Evolutionary conservation across 768 basidiomycete species (phyloP).

Genomic region (Cyathus striatus): DNA sequence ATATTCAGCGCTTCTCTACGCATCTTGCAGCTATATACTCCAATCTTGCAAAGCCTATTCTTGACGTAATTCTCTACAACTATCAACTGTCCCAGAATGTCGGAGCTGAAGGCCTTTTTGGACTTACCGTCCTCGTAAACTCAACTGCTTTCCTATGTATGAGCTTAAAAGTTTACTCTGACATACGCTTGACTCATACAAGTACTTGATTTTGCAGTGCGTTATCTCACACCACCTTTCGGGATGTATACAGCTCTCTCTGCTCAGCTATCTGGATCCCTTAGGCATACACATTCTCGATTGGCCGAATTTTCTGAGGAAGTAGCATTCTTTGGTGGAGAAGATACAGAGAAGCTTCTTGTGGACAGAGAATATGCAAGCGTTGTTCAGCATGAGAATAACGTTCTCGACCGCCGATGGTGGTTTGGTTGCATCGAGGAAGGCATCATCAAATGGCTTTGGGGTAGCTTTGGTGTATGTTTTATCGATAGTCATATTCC

Average conservation of each 20-base stretch:
- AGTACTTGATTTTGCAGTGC: slow-evolving; percentile 45
- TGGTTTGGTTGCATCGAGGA: slow-evolving; percentile 93
- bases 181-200: neutral
- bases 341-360: slow-evolving; percentile 85
- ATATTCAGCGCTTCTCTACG: slow-evolving; percentile 88
- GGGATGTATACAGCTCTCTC: slow-evolving; percentile 87
- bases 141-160: slow-evolving; percentile 75
- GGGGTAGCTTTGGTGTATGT: slow-evolving; percentile 91
- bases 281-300: slow-evolving; percentile 90
- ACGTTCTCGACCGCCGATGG: slow-evolving; percentile 73
- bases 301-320: slow-evolving; percentile 87
- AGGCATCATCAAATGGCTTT: slow-evolving; percentile 93
- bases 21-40: slow-evolving; percentile 92
- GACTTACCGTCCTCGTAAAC: slow-evolving; percentile 83
- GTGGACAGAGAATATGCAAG: slow-evolving; percentile 86
- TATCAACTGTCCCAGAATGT: slow-evolving; percentile 92
- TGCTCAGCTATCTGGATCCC: slow-evolving; percentile 81
- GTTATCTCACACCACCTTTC: slow-evolving; percentile 85
- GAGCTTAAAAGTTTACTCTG: slow-evolving; percentile 33
- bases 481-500: neutral
- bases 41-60: slow-evolving; percentile 88
- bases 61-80: slow-evolving; percentile 94
- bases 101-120: slow-evolving; percentile 86
- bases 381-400: slow-evolving; percentile 81
- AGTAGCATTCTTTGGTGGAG: slow-evolving; percentile 83